These are phyloP conservation scores for Rhodosorus marinus DNA, from an alignment of 23 red algal species.

Conservation along the genomic window DNA sequence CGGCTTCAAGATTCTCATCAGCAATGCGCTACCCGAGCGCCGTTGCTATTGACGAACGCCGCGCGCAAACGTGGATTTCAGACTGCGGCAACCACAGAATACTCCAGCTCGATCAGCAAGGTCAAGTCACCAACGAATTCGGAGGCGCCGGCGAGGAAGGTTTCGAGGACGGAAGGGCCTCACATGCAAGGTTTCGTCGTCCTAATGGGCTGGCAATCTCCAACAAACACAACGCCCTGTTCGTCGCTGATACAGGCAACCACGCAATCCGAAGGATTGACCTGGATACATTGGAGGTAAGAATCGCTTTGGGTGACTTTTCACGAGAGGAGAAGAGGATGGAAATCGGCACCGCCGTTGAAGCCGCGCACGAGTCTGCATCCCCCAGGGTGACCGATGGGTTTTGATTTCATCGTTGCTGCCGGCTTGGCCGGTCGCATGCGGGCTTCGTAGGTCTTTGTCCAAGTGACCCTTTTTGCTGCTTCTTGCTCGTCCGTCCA, in stretches of 20 bases:
- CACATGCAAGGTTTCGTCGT: slow-evolving; percentile 41
- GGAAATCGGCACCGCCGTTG: too few species aligned
- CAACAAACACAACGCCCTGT: slow-evolving; percentile 9
- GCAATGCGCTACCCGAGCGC: slow-evolving; percentile 48
- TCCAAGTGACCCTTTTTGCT: too few species aligned
- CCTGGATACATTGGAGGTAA: slow-evolving; percentile 4
- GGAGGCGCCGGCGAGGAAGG: slow-evolving; percentile 18
- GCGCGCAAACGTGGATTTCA: slow-evolving; percentile 34
- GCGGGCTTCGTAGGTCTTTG: too few species aligned
- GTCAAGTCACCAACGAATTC: too few species aligned
- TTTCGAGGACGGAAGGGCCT: slow-evolving; percentile 29
- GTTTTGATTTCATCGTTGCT: too few species aligned
- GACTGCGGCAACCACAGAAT: slow-evolving; percentile 76
- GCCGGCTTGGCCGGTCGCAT: too few species aligned
- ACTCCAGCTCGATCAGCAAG: slow-evolving; percentile 16
- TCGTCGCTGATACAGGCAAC: slow-evolving; percentile 61
- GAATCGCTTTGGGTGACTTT: too few species aligned
- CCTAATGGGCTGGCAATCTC: slow-evolving; percentile 56
- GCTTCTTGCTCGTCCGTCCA: too few species aligned
- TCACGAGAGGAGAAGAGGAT: too few species aligned
- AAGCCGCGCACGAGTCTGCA: too few species aligned
- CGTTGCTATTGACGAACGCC: slow-evolving; percentile 8
- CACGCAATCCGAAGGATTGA: slow-evolving; percentile 60
- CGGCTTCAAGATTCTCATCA: not conserved
- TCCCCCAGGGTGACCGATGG: too few species aligned